phyloP scores from a whole-genome alignment of 73 alveolate genomes.

The Urostyla sp. region DNA sequence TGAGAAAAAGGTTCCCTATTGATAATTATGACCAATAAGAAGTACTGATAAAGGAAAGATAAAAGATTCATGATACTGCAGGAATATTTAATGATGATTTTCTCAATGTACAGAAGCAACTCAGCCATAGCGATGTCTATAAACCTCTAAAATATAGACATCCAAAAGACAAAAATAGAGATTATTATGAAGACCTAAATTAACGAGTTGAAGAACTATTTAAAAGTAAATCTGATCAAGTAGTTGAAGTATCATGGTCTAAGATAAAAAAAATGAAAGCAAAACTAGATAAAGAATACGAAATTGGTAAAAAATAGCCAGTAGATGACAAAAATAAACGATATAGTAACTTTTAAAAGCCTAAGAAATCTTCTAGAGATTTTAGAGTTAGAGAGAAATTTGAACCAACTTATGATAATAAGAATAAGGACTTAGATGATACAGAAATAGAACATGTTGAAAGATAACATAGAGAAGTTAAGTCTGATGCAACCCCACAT shows the following conservation, averaged over 20 bases:
- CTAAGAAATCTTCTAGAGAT: not conserved
- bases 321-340: not conserved
- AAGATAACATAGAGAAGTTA: not conserved
- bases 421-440: not conserved
- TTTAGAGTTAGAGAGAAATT: conserved; percentile 29
- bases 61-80: not conserved
- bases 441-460: not conserved
- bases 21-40: conserved; percentile 1
- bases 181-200: not conserved
- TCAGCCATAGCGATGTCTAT: not conserved
- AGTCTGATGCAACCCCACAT: too few relatives aligned
- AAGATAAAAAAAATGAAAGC: too few relatives aligned
- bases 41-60: not conserved
- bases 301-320: not conserved
- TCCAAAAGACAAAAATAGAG: not conserved
- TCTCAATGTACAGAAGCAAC: not conserved
- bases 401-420: conserved; percentile 38
- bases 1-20: conserved; percentile 24
- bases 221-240: not conserved
- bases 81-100: not conserved
- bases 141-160: not conserved
- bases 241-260: not conserved
- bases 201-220: not conserved
- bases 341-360: not conserved
- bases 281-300: not conserved